A percentile compares a stretch with the other conserved stretches of the same genome.
Evolutionary conservation across 202 grass and related monocot species (phyloP).

Genomic region (Digitaria exilis): DNA sequence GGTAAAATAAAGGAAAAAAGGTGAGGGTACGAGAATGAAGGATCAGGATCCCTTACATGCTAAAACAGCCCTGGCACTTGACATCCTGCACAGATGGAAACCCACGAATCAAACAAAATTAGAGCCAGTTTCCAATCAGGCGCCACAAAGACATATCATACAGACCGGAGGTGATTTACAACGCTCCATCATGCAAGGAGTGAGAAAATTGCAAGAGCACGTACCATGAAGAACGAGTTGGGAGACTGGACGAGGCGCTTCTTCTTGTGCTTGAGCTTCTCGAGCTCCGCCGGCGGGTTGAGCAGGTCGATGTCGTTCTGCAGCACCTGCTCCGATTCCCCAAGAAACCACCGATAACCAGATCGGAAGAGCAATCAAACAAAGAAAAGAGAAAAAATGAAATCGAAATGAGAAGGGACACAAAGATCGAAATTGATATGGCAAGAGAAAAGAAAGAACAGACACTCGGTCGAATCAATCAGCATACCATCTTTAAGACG

Average conservation of each 20-base stretch:
- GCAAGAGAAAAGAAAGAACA: background rate
- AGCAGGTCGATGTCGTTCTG: slow-evolving; percentile 77
- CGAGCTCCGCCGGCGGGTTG: slow-evolving; percentile 67
- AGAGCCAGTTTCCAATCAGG: background rate
- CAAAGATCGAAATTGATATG: too few relatives aligned
- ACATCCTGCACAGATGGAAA: slow-evolving; percentile 50
- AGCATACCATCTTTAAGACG: slow-evolving; percentile 25
- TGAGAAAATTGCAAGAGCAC: background rate
- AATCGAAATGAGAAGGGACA: background rate
- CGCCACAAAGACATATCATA: background rate
- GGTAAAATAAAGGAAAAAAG: background rate
- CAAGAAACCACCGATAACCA: background rate
- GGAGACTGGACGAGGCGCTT: slow-evolving; percentile 79
- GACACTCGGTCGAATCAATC: background rate
- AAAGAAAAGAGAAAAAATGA: too few relatives aligned
- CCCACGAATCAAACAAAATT: background rate
- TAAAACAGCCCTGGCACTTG: slow-evolving; percentile 85
- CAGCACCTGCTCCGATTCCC: slow-evolving; percentile 47
- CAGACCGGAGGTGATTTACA: background rate
- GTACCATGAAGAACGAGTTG: slow-evolving; percentile 79
- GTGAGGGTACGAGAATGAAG: too few relatives aligned
- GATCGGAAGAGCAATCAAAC: background rate
- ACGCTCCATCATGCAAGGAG: too few relatives aligned
- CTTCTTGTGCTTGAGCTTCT: slow-evolving; percentile 79
- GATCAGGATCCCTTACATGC: slow-evolving; percentile 56